Evolutionary conservation across 2,329 filamentous ascomycete species (phyloP), one percentile per base, ranked within the genome.

Genomic region (Aspergillus quadricinctus): DNA sequence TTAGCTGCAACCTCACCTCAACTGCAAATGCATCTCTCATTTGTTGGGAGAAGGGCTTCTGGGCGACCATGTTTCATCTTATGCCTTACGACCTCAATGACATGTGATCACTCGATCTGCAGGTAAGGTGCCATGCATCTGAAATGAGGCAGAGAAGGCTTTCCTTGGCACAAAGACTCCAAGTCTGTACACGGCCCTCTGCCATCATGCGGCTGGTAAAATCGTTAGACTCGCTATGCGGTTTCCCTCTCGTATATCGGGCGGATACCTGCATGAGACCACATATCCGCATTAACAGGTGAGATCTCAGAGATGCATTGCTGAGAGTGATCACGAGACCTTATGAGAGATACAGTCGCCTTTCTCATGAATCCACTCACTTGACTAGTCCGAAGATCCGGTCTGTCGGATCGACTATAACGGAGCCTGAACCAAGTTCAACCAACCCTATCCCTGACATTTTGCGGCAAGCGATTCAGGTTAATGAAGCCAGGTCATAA

Each of bases 231-330:
- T 56, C 55, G 50, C 43, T 51, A 49, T 58, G 31, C 46, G 45
- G 29, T 50, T 53, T 25, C 54, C 50, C 40, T 45, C 48, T 61
- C 50, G 53, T 54, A 52, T 56, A 49, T 48, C 54, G 19, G 25
- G 54, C 68, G 69, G 67, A 56, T 67, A 62, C 61, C 49, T 66
- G 64, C 69, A 63, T 61, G 54, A 57, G 41, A 51, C n/a, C 37
- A 48, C 53, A 54, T 43, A 8, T 27, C 35, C 35, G 25, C 41
- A 49, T 52, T 49, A 28, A 49, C 48, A 53, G 55, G n/a, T 28
- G 50, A 49, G 43, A 52, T 45, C 31, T 45, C 25, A 53, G 49
- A 25, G 40, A 28, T 28, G 48, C 49, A 19, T 35, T 54, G 25
- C 55, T 46, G 45, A 40, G 29, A 63, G 56, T 57, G 57, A 60